Evolutionary conservation across 306 rosid genomes (phyloP), one percentile per base, ranked within the genome.

Genomic region (Trichosanthes truncata): DNA sequence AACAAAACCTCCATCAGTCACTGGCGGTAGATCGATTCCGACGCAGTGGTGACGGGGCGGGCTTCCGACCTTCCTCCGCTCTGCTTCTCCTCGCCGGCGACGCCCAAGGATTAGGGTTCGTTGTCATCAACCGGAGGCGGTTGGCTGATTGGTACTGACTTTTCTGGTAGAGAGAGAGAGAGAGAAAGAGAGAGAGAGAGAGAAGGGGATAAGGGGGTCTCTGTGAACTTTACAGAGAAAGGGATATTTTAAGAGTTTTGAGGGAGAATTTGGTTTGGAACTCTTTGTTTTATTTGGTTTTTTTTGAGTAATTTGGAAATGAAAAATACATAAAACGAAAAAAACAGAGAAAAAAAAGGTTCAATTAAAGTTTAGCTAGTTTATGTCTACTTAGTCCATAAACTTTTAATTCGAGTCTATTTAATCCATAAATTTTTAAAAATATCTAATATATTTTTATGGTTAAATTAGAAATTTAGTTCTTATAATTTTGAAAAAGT

Each of bases 121-220:
- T 33, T 79, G 60, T 79, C 51, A 79, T 65, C 49, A 65, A 79
- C 48, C 76, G 81, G 81, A 63, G 81, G 46, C 69, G 46, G 75
- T 43, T 77, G 57, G 55, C 41, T 38, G 68, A 77, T 55, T 40
- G 80, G 68, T 23, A 55, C 69, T 57, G 80, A 77, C 68, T 56
- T 53, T 57, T 59, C 68, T 35, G 80, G 35, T 55, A n/a, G 49
- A 51, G 33, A 52, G 63, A 31, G 65, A 48, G 1, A 25, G 41
- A 45, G n/a, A 12, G 55, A 40, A 8, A 3, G 40, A 25, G 26
- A 74, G 57, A 29, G 46, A 11, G 1, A 66, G 26, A 36, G 31
- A 40, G 51, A 9, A 35, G 12, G 33, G 53, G 80, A 57, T 76
- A 76, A 57, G 80, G 49, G 35, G 21, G 25, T 14, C 55, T 49